Evolutionary conservation across 1,284 basidiomycete genomes (phyloP).

Genomic region (Ustilago loliicola): DNA sequence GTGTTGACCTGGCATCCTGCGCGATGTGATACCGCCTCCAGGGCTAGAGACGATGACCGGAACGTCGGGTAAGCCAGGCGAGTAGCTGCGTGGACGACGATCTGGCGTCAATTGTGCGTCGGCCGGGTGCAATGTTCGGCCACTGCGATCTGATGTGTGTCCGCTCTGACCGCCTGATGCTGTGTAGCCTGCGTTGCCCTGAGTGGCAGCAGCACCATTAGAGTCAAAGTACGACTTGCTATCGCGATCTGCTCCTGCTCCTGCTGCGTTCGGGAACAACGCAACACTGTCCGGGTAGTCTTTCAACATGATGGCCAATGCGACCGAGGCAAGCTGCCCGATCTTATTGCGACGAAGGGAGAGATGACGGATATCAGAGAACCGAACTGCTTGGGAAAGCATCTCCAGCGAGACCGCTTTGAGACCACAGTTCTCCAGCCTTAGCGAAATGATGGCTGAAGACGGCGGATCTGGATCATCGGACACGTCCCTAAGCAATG

Average conservation of each 20-base stretch:
- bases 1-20: slow-evolving; percentile 47
- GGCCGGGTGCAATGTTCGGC: slow-evolving; percentile 16
- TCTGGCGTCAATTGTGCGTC: slow-evolving; percentile 24
- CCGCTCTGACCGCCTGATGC: not conserved
- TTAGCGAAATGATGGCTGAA: slow-evolving; percentile 59
- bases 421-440: slow-evolving; percentile 65
- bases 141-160: slow-evolving; percentile 15
- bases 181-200: not conserved
- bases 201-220: not conserved
- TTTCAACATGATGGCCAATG: slow-evolving; percentile 58
- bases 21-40: slow-evolving; percentile 59
- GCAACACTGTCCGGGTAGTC: slow-evolving; percentile 57
- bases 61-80: slow-evolving; percentile 57
- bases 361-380: slow-evolving; percentile 64
- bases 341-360: slow-evolving; percentile 65
- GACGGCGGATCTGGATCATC: slow-evolving; percentile 44
- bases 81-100: slow-evolving; percentile 49
- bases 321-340: slow-evolving; percentile 41
- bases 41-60: slow-evolving; percentile 61
- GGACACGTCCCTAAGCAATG: slow-evolving; percentile 53
- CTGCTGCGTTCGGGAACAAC: not conserved
- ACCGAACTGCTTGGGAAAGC: slow-evolving; percentile 61
- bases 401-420: slow-evolving; percentile 58
- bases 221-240: slow-evolving; percentile 39
- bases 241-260: slow-evolving; percentile 7